Conservation (phyloP, 305 asterid species). For the Rubia tinctorum region DNA sequence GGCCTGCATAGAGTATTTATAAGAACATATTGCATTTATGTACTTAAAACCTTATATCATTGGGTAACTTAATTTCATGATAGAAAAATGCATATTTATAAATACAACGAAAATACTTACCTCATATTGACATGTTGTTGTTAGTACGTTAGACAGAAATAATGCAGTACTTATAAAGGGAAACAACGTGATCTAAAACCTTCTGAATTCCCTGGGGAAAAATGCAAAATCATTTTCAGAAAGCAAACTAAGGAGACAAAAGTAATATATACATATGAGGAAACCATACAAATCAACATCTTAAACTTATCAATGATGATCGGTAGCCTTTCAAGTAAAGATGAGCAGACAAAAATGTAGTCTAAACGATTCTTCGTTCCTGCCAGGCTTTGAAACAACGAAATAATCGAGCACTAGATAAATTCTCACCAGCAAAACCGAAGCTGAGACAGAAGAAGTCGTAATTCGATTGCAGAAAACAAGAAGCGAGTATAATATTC, state of each 20-base stretch:
- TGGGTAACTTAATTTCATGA: slow-evolving; percentile 11
- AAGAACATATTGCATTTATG: slow-evolving; percentile 5
- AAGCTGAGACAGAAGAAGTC: too few species aligned
- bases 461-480: too few species aligned
- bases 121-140: slow-evolving; percentile 99
- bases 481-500: too few species aligned
- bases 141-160: slow-evolving; percentile 95
- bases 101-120: slow-evolving; percentile 29
- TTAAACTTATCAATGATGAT: not conserved
- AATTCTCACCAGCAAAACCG: slow-evolving; percentile 39
- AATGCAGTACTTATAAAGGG: slow-evolving; percentile 72
- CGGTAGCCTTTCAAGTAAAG: not conserved
- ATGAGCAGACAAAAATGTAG: not conserved
- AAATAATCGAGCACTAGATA: slow-evolving; percentile 20
- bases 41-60: not conserved
- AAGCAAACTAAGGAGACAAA: slow-evolving; percentile 8
- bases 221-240: slow-evolving; percentile 9
- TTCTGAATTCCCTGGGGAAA: slow-evolving; percentile 66
- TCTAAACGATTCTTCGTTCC: not conserved
- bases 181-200: slow-evolving; percentile 92
- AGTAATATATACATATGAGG: not conserved
- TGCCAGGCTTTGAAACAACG: slow-evolving; percentile 5
- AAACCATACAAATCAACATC: not conserved
- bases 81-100: not conserved
- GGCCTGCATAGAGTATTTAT: slow-evolving; percentile 59